phyloP scores from a whole-genome alignment of 2,329 filamentous ascomycete genomes.

The Alternaria consortialis region DNA sequence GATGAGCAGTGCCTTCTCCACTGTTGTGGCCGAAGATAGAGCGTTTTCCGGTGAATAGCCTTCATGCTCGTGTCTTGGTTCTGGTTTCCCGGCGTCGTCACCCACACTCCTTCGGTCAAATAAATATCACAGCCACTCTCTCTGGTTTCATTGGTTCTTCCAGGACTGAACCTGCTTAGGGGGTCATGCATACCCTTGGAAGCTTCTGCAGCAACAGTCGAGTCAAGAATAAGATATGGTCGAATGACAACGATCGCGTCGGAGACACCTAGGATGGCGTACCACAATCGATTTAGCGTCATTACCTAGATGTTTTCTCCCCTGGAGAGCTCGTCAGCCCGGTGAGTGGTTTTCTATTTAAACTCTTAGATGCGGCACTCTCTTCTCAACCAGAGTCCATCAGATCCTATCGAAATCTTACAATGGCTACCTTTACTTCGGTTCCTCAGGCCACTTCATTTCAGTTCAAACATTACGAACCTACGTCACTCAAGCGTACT shows the following conservation, averaged over 20 bases:
- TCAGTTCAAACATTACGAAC: neutral
- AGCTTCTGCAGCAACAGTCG: neutral
- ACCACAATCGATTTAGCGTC: conserved; percentile 6
- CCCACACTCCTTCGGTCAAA: conserved; percentile 9
- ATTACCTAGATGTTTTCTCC: conserved; percentile 2
- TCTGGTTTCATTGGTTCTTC: conserved; percentile 11
- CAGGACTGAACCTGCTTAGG: neutral
- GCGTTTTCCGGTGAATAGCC: conserved; percentile 10
- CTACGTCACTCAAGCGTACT: conserved; percentile 1
- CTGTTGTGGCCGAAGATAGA: conserved; percentile 6
- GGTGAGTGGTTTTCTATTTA: conserved; percentile 5
- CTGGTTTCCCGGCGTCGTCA: conserved; percentile 4
- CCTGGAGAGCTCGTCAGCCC: neutral
- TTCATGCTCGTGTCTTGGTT: conserved; percentile 11
- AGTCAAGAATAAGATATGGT: too few species aligned
- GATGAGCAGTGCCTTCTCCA: conserved; percentile 7
- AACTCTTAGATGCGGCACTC: neutral
- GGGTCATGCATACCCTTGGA: conserved; percentile 4
- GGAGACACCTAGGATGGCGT: conserved; percentile 1
- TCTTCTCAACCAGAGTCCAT: conserved; percentile 3
- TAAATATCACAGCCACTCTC: conserved; percentile 7
- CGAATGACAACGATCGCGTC: too few species aligned
- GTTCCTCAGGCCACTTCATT: neutral
- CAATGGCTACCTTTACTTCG: conserved; percentile 9
- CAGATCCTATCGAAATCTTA: conserved; percentile 3